Evolutionary conservation across 228 moss, liverwort and hornwort species (phyloP), one percentile per base, ranked within the genome.

Genomic region (Sphagnum fallax): DNA sequence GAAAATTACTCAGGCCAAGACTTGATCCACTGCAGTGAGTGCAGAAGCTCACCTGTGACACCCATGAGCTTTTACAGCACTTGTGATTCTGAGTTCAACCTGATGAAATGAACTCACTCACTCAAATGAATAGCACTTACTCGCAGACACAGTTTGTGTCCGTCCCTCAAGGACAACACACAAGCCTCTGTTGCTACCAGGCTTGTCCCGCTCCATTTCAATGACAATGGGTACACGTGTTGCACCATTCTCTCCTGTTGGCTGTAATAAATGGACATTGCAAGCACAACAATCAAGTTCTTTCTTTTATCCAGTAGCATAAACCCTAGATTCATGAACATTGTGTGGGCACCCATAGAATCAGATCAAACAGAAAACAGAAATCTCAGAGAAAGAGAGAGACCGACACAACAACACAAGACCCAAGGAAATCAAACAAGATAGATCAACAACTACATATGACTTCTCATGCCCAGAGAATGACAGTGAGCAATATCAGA

Each of bases 211-310:
- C 79, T 93, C 88, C 93, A 98, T 89, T 67, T 98, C 93, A 69
- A 98, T 82, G 60, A 98, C 79, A 72, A 98, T 92, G 49, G 97
- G 97, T 68, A 90, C 87, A 60, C 97, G 87, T 47, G 97, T 98
- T 60, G 93, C 97, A 78, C 93, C 97, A 86, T 98, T 98, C 80
- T 98, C 97, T 79, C 97, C 97, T 55, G 97, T 98, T 65, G 93
- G 97, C 93, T 94, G 84, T 68, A 63, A 14, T 16, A 4, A 32
- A 3, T 32, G 2, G 32, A 32, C 32, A 3, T 32, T 32, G 32
- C 32, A 32, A 3, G 32, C 3, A 3, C 32, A 32, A 32, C 32
- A 32, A 32, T 32, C 32, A 32, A 32, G 32, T 32, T 32, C 32
- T 32, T 32, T 32, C 32, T 3, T 32, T 32, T 32, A 32, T 32